These are phyloP conservation scores for Agaricus subrufescens DNA, from an alignment of 768 basidiomycete genomes.

Conservation along the genomic window DNA sequence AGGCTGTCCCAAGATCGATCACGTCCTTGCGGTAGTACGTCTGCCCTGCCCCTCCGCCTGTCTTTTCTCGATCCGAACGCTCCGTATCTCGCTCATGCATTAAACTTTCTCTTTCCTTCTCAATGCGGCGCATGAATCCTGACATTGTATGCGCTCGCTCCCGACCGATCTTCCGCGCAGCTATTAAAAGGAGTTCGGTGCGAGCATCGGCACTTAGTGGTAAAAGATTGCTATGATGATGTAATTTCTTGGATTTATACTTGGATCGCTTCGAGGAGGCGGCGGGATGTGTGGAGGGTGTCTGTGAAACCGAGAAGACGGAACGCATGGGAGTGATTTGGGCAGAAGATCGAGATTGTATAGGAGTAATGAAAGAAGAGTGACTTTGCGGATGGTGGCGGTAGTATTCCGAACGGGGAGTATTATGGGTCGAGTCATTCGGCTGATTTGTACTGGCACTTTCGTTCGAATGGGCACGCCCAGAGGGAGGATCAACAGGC, in stretches of 20 bases:
- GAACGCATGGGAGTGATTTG: constrained; percentile 4
- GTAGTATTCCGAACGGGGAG: neutral
- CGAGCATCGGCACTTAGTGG: constrained; percentile 58
- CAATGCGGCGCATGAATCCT: constrained; percentile 38
- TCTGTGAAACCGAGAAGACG: constrained; percentile 12
- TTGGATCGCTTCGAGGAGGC: constrained; percentile 11
- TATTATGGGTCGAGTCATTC: neutral
- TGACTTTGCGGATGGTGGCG: neutral
- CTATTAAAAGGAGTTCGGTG: constrained; percentile 65
- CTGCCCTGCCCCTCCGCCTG: constrained; percentile 17
- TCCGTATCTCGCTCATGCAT: constrained; percentile 26
- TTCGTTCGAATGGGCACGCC: neutral
- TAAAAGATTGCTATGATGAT: constrained; percentile 10
- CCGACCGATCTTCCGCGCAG: constrained; percentile 65
- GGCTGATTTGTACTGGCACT: neutral
- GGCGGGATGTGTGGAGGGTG: constrained; percentile 10
- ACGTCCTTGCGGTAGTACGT: constrained; percentile 17
- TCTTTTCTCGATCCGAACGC: constrained; percentile 23
- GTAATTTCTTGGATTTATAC: constrained; percentile 9
- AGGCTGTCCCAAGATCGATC: constrained; percentile 1
- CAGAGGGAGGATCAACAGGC: constrained; percentile 3
- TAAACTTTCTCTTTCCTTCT: constrained; percentile 31
- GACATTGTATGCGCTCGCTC: constrained; percentile 53
- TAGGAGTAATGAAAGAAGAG: neutral
- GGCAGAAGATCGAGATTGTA: neutral